Base-by-base conservation (phyloP, 345 rosid species). In the Moringa oleifera region DNA sequence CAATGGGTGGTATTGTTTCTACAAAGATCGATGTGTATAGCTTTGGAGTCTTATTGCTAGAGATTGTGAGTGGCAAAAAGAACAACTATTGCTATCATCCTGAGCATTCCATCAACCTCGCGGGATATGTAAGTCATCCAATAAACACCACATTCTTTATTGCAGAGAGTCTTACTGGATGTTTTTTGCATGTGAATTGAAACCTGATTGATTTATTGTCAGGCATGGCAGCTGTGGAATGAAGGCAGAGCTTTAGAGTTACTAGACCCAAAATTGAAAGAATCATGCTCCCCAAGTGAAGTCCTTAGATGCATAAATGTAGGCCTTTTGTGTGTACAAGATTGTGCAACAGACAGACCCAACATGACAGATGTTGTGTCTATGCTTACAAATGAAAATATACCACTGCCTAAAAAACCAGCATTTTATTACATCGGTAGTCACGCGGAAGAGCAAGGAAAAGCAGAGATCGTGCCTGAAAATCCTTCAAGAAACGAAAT, bases 191-290 rank as follows among this genome's bases (percentile, higher is more conserved):
- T n/a, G n/a, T n/a, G n/a, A n/a, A n/a, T n/a, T n/a, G 37, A 11
- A 33, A 33, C 6, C 37, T 33, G 37, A 33, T 33, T 4, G 37
- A 4, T 33, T 33, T 11, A 33, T 33, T 59, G 65, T 25, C 77
- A 87, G 88, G 87, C 79, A 0, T 85, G 88, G 92, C 69, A 69
- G 57, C 76, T 79, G 25, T 85, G 88, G 89, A 80, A 73, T 19
- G 77, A 79, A 2, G 77, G 79, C 23, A 58, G 70, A 53, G 81
- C 73, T 6, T 53, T 73, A 66, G 69, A 79, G 21, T 70, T 86
- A 7, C 20, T 86, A 50, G 90, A 88, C 68, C 75, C 82, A 20
- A 20, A 51, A 62, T 21, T 85, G 18, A 50, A 1, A 1, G 67
- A 71, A 8, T 66, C 67, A 0, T 77, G 72, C 67, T 67, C 63